A percentile compares a stretch with the other conserved stretches of the same genome.
Conservation (phyloP, 176 grass and related monocot species). For the Neostapfia colusana region DNA sequence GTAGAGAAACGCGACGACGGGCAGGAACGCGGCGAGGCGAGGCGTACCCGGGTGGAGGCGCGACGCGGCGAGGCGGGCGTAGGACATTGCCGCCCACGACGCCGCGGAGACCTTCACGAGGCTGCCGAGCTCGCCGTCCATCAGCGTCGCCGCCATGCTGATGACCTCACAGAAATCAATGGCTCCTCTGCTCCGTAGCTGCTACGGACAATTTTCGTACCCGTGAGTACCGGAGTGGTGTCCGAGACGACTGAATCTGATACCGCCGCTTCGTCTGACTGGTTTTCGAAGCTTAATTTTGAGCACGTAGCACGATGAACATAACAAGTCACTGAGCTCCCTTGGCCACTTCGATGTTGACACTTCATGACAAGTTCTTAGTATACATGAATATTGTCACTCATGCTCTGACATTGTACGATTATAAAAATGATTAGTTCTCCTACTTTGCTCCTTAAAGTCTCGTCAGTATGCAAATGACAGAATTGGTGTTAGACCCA, state of each 20-base stretch:
- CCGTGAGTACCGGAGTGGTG: neutral
- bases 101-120: constrained; percentile 32
- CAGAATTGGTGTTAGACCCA: too few relatives aligned
- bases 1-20: constrained; percentile 48
- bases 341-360: neutral
- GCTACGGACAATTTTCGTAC: neutral
- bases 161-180: neutral
- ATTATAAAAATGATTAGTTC: neutral
- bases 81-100: constrained; percentile 30
- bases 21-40: constrained; percentile 47
- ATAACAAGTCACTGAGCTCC: neutral
- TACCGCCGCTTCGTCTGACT: neutral
- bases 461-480: too few relatives aligned
- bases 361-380: neutral
- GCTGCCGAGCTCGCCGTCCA: constrained; percentile 36
- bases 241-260: neutral
- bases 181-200: neutral
- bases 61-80: constrained; percentile 45
- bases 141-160: neutral
- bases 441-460: too few relatives aligned
- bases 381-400: neutral
- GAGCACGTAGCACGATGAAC: neutral
- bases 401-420: neutral
- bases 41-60: constrained; percentile 33
- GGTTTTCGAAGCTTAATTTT: neutral